Evolutionary conservation across 2,329 filamentous ascomycete genomes (phyloP), one percentile per base, ranked within the genome.

Genomic region (Cadophora malorum): DNA sequence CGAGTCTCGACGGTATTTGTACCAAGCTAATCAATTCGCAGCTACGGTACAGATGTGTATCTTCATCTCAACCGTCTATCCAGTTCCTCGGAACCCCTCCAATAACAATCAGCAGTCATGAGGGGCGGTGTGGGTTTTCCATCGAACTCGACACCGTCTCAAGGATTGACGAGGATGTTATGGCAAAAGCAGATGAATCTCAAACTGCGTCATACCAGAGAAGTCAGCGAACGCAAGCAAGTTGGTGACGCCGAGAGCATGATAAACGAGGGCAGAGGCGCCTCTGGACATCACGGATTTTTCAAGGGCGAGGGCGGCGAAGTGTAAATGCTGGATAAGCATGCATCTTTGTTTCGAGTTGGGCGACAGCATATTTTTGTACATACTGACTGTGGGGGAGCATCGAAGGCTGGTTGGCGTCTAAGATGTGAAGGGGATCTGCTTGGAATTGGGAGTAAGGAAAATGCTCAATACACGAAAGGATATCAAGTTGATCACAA

Each of bases 31-130:
- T 9, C 19, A 23, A 28, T 41, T 45, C 19, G 19, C 14, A 97
- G 95, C 68, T 99, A 99, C 80, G 96, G 96, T 73, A 99, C 96
- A 62, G 96, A 99, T 78, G 96, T 98, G 63, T 99, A 99, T 82
- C 91, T 99, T 59, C 96, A 99, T 80, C 88, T 99, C 62, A 99
- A 99, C 83, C 89, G 96, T 66, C 86, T 99, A 31, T 97, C 94
- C 53, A 97, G 93, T 73, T 97, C 93, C 47, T 97, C 94, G 31
- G 96, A 99, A 80, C 96, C 96, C 73, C 85, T 99, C 63, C 95
- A 97, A 92, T 98, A 96, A 87, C 85, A 90, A 78, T 72, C 74
- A 77, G 90, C 91, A 86, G 91, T 93, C 91, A 94, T 90, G 90
- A 93, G 91, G 87, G 91, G 90, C 21, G 58, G 45, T 64, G 45